Conservation (phyloP, 176 grass and related monocot species). For the Typha latifolia region DNA sequence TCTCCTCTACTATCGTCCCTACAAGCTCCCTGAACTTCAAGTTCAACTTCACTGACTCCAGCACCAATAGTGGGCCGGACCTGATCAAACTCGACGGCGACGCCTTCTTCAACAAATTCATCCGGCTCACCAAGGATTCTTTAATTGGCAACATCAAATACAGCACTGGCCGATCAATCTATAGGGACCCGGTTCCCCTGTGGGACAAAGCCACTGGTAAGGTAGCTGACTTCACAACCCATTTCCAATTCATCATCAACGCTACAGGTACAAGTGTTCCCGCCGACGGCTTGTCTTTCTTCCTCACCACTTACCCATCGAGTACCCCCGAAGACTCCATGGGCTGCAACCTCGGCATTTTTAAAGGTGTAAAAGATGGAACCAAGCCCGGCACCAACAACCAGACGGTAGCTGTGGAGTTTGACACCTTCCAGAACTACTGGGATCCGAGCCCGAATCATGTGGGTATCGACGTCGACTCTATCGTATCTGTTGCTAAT, state of each 20-base stretch:
- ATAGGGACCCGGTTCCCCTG: background rate
- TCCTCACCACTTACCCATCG: constrained; percentile 63
- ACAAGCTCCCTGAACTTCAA: too few species aligned
- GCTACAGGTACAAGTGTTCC: constrained; percentile 20
- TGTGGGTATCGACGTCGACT: constrained; percentile 58
- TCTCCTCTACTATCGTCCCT: too few species aligned
- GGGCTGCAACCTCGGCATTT: constrained; percentile 52
- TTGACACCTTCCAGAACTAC: constrained; percentile 55
- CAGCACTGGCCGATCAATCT: background rate
- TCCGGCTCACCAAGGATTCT: background rate
- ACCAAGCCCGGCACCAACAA: background rate
- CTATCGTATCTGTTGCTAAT: constrained; percentile 37
- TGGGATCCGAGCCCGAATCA: constrained; percentile 64
- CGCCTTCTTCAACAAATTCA: background rate
- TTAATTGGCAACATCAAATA: background rate
- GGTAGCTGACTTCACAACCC: constrained; percentile 44
- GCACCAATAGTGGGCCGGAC: too few species aligned
- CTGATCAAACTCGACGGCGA: too few species aligned
- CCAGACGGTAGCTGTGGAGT: constrained; percentile 58
- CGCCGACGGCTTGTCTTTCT: constrained; percentile 71
- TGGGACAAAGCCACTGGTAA: constrained; percentile 24
- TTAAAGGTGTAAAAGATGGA: constrained; percentile 29
- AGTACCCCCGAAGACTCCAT: constrained; percentile 32
- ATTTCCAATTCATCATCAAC: constrained; percentile 57
- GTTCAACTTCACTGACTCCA: too few species aligned